These are phyloP conservation scores for Lactarius hatsudake DNA, from an alignment of 768 basidiomycete genomes.

Conservation along the genomic window DNA sequence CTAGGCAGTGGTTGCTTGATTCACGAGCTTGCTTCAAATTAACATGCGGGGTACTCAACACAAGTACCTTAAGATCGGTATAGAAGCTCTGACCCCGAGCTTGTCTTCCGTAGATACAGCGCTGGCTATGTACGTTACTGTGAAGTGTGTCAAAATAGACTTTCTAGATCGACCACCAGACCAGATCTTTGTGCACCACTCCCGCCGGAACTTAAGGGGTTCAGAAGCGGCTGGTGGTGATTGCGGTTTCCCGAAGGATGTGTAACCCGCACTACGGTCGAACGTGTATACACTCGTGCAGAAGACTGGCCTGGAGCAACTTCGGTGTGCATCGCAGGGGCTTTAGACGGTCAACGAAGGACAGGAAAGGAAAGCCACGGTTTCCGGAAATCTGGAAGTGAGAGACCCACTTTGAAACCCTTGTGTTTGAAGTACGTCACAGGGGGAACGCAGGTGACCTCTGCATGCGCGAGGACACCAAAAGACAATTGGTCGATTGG, in stretches of 20 bases:
- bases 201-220: not conserved
- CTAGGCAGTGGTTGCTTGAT: not conserved
- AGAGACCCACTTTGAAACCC: not conserved
- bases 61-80: not conserved
- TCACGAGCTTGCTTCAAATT: not conserved
- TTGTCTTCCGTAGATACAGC: not conserved
- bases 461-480: not conserved
- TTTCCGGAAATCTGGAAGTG: not conserved
- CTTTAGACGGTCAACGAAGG: not conserved
- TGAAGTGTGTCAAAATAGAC: not conserved
- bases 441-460: not conserved
- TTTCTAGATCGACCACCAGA: not conserved
- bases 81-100: not conserved
- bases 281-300: not conserved
- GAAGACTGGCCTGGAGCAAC: not conserved
- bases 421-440: not conserved
- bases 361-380: not conserved
- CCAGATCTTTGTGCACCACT: not conserved
- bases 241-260: not conserved
- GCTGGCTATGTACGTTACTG: not conserved
- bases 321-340: not conserved
- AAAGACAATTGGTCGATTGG: not conserved
- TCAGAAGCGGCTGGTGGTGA: no score
- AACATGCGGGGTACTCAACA: not conserved
- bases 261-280: not conserved